Evolutionary conservation across 805 yeast genomes (phyloP), one percentile per base, ranked within the genome.

Genomic region (Yarrowia deformans): DNA sequence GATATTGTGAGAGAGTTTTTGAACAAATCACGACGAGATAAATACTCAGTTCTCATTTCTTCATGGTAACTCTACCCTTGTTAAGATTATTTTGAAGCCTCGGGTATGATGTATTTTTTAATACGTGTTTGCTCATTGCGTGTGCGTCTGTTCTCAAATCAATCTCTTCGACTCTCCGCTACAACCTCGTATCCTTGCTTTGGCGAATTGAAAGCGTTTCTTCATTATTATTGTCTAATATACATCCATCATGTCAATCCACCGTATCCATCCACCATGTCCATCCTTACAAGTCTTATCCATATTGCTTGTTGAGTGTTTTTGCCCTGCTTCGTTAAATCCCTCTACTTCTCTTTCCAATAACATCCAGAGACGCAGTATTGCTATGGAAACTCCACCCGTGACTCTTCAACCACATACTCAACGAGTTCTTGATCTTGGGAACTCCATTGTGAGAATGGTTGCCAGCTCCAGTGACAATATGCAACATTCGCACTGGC

Each of bases 401-500:
- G 13, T 63, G 55, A 23, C 64, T 61, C 32, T 70, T 46, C 10
- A 71, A 48, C 39, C 63, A 63, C 52, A 50, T 55, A 14, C 70
- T 60, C 23, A 71, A 14, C 10, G 72, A 70, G 50, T 67, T 69
- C 34, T 71, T 71, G 58, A 71, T 68, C 18, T 49, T 42, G 7
- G 73, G 71, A 8, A 70, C 70, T 8, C 73, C 71, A 12, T 64
- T 52, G 8, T 23, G 46, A 1, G 73, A 71, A 67, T 71, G 73
- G 40, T 56, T 55, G 19, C 73, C 73, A 0, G 72, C 70, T 34
- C 73, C 73, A 13, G 71, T 72, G 23, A 70, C 69, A 6, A 72
- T 63, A 37, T 69, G 55, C 23, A 49, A 16, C 46, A 37, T 19
- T 3, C 19, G 14, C 12, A 63, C 39, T 6, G 56, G 43, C 1